Conservation (phyloP, 2,329 filamentous ascomycete species). For the Falciphora oryzae region DNA sequence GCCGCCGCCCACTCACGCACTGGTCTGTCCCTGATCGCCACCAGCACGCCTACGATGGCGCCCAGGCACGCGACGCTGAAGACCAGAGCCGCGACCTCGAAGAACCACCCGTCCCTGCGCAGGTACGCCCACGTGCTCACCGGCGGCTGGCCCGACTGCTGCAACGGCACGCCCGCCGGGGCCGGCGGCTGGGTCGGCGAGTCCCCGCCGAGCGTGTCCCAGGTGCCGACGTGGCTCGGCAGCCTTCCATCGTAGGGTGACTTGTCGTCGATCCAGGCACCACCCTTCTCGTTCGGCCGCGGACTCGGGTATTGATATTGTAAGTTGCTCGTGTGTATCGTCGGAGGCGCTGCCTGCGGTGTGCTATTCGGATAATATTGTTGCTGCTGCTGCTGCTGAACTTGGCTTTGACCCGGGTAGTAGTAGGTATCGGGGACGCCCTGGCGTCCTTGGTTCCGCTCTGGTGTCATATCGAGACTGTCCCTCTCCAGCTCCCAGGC, state of each 20-base stretch:
- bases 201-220: not conserved
- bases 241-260: not conserved
- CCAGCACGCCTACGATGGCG: slow-evolving; percentile 11
- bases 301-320: not conserved
- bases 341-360: not conserved
- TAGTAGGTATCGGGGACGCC: not conserved
- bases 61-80: slow-evolving; percentile 12
- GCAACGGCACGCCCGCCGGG: no score
- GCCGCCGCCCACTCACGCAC: slow-evolving; percentile 18
- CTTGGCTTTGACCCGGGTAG: not conserved
- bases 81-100: slow-evolving; percentile 11
- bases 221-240: not conserved
- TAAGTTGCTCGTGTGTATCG: not conserved
- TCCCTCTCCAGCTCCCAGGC: not conserved
- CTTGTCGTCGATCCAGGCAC: not conserved
- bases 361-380: not conserved
- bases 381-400: slow-evolving; percentile 5
- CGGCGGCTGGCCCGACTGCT: not conserved
- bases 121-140: slow-evolving; percentile 3
- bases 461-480: not conserved
- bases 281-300: not conserved
- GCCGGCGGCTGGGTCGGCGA: not conserved
- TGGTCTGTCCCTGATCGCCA: slow-evolving; percentile 14
- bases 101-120: slow-evolving; percentile 11
- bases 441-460: not conserved